Conservation (phyloP, 768 basidiomycete species). For the Lactarius hengduanensis region DNA sequence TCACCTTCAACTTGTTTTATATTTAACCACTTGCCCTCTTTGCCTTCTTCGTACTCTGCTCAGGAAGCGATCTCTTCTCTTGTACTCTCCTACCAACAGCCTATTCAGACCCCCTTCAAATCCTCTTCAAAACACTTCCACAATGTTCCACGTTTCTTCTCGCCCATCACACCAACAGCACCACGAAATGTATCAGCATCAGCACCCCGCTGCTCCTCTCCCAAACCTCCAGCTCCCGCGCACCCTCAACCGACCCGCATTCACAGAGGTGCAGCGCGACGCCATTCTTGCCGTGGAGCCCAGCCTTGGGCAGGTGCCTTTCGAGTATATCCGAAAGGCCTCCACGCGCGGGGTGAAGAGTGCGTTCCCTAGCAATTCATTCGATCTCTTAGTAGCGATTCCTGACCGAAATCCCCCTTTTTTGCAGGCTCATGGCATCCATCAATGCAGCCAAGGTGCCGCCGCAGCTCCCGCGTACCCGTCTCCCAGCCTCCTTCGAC, state of each 20-base stretch:
- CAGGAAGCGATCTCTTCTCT: slow-evolving; percentile 23
- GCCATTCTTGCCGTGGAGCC: slow-evolving; percentile 55
- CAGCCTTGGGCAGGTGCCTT: slow-evolving; percentile 49
- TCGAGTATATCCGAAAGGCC: slow-evolving; percentile 60
- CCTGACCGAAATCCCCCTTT: slow-evolving; percentile 1
- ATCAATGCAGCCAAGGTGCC: slow-evolving; percentile 21
- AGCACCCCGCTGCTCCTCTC: slow-evolving; percentile 30
- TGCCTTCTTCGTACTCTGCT: slow-evolving; percentile 23
- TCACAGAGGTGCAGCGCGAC: slow-evolving; percentile 54
- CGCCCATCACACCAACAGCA: slow-evolving; percentile 24
- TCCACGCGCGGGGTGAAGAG: slow-evolving; percentile 48
- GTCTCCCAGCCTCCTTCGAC: slow-evolving; percentile 26
- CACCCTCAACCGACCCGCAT: slow-evolving; percentile 61
- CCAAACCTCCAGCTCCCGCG: slow-evolving; percentile 67
- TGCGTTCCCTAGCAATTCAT: slow-evolving; percentile 33
- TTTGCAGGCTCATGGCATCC: slow-evolving; percentile 25
- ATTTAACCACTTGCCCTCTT: slow-evolving; percentile 25
- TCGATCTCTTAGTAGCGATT: neutral
- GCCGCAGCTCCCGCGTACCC: slow-evolving; percentile 24
- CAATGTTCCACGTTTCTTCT: slow-evolving; percentile 27
- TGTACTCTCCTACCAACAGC: neutral
- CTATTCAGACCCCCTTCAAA: neutral
- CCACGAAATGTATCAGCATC: slow-evolving; percentile 29
- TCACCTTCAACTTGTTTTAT: slow-evolving; percentile 22
- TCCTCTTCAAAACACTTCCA: slow-evolving; percentile 1